A percentile compares a stretch with the other conserved stretches of the same genome.
phyloP scores from a whole-genome alignment of 192 early-diverging fungal species.

The Rhizophagus clarus region DNA sequence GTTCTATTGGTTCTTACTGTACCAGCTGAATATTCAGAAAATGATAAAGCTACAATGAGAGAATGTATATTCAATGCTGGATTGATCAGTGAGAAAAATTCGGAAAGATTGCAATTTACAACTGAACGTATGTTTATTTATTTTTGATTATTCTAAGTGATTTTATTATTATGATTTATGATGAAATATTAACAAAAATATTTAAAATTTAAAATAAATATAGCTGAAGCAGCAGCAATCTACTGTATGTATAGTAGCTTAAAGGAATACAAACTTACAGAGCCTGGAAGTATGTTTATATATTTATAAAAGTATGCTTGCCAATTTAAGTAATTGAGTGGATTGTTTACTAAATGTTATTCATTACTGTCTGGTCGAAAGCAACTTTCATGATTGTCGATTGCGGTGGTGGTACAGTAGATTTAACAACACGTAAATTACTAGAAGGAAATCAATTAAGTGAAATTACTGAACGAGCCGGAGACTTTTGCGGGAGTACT shows the following conservation, averaged over 20 bases:
- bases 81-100: neutral
- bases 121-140: too few relatives aligned
- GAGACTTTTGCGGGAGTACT: neutral
- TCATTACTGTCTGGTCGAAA: neutral
- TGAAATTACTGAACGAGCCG: neutral
- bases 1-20: neutral
- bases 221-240: constrained; percentile 11
- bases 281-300: constrained; percentile 3
- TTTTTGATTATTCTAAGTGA: too few relatives aligned
- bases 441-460: neutral
- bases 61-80: neutral
- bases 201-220: too few relatives aligned
- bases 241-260: neutral
- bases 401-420: constrained; percentile 60
- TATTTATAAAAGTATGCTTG: neutral
- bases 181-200: too few relatives aligned
- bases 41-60: neutral
- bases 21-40: neutral
- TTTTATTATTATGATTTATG: too few relatives aligned
- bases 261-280: neutral
- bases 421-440: constrained; percentile 45
- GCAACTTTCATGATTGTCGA: constrained; percentile 60
- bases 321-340: too few relatives aligned
- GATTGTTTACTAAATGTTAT: too few relatives aligned
- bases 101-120: too few relatives aligned